These are phyloP conservation scores for Carex scoparia DNA, from an alignment of 176 grass and related monocot species.

Conservation along the genomic window DNA sequence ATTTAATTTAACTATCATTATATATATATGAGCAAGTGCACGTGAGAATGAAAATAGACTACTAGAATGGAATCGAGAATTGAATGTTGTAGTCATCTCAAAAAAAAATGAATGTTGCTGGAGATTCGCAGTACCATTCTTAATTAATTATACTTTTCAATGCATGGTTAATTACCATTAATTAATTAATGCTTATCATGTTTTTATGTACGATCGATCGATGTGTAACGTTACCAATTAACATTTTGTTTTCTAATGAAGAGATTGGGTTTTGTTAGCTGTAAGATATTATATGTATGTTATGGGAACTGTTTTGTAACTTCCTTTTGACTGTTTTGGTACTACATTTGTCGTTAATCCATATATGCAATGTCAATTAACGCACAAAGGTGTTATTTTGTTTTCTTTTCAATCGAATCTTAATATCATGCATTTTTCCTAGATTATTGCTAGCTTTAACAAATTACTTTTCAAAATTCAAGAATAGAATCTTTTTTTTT, in stretches of 20 bases:
- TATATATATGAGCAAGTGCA: neutral
- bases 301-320: neutral
- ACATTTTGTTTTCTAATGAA: neutral
- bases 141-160: neutral
- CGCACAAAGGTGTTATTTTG: neutral
- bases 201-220: neutral
- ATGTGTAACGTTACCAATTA: neutral
- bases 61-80: neutral
- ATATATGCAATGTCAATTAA: neutral
- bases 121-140: neutral
- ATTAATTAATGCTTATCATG: neutral
- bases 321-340: neutral
- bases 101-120: neutral
- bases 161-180: neutral
- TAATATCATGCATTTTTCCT: neutral
- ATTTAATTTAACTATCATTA: neutral
- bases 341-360: neutral
- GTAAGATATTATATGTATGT: neutral
- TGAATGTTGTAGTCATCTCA: neutral
- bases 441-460: neutral
- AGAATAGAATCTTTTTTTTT: neutral
- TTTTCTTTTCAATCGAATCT: neutral
- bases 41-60: conserved; percentile 12
- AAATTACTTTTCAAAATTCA: neutral
- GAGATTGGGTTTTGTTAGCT: neutral